Evolutionary conservation across 331 rosid genomes (phyloP).

Genomic region (Quercus tomentella): DNA sequence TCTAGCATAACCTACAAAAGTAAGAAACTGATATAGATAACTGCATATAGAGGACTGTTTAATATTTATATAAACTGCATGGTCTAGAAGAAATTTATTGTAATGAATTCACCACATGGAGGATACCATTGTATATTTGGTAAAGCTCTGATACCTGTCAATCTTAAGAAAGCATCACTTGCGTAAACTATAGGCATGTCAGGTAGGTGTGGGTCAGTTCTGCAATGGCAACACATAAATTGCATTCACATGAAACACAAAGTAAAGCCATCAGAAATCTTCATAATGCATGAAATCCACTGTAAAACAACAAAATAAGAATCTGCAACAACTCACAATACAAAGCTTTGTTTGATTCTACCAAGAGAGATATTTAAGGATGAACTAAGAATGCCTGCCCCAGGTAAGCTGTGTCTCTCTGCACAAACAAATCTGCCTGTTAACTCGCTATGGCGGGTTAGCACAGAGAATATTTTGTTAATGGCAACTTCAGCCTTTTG

Average conservation of each 20-base stretch:
- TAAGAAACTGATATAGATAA: conserved; percentile 13
- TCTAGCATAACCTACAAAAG: conserved; percentile 62
- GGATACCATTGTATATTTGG: conserved; percentile 3
- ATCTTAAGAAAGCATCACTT: conserved; percentile 81
- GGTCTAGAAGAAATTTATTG: background rate
- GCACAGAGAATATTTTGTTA: conserved; percentile 65
- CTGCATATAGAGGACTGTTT: background rate
- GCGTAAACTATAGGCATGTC: conserved; percentile 94
- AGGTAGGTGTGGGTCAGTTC: conserved; percentile 72
- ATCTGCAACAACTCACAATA: conserved; percentile 93
- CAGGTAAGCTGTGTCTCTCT: conserved; percentile 64
- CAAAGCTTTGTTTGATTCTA: conserved; percentile 99
- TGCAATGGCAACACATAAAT: conserved; percentile 41
- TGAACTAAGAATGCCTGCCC: conserved; percentile 64
- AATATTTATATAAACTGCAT: background rate
- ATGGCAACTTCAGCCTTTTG: conserved; percentile 54
- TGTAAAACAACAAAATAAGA: conserved; percentile 39
- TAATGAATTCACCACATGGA: background rate
- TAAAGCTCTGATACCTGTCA: conserved; percentile 62
- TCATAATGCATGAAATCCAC: conserved; percentile 9
- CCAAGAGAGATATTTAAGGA: conserved; percentile 94
- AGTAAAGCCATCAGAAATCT: conserved; percentile 27
- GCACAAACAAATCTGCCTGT: conserved; percentile 75
- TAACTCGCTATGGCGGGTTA: conserved; percentile 69
- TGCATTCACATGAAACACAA: conserved; percentile 24